Base-by-base conservation (phyloP, 2,329 filamentous ascomycete genomes). In the Dactylellina haptotyla region DNA sequence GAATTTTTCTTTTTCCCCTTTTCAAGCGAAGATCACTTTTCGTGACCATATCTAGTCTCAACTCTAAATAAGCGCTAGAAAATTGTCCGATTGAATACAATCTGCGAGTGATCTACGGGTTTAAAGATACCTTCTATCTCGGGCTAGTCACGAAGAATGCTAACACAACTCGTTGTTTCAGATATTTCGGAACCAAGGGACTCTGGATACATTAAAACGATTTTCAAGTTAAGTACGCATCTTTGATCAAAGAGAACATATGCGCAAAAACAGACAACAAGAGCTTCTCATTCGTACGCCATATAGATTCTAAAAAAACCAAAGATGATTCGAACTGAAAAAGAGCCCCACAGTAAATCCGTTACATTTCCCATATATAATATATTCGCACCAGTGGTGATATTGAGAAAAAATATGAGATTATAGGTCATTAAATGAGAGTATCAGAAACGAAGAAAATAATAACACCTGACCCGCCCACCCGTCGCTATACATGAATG, bases 391-490 rank as follows among this genome's bases (percentile, higher is more conserved):
- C 14, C 12, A 41, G 14, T n/a, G 37, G 12, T 41, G 18, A 16
- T 3, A 41, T n/a, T n/a, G 12, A 41, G 18, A n/a, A 14, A 41
- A n/a, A n/a, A n/a, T n/a, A 41, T 5, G 5, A 10, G 9, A 50
- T 50, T 53, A 34, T 32, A 41, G 4, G 18, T 26, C n/a, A 50
- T 57, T 45, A 28, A 58, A 58, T 26, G 51, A 58, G 53, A 50
- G 43, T 56, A 51, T 43, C 20, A 28, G 62, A 58, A 66, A 8
- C 4, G 28, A 39, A 58, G 32, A 12, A 41, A 2, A 12, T 34
- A 26, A 50, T 14, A 64, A 65, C 61, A 56, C 61, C 61, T 39
- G 3, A 46, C 14, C 30, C 61, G 26, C 26, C 50, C 50, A 30
- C 18, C 39, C 28, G 16, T 54, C 18, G 39, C 26, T 48, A 32